phyloP scores from a whole-genome alignment of 192 early-diverging fungal species.

The Spizellomyces sp. region DNA sequence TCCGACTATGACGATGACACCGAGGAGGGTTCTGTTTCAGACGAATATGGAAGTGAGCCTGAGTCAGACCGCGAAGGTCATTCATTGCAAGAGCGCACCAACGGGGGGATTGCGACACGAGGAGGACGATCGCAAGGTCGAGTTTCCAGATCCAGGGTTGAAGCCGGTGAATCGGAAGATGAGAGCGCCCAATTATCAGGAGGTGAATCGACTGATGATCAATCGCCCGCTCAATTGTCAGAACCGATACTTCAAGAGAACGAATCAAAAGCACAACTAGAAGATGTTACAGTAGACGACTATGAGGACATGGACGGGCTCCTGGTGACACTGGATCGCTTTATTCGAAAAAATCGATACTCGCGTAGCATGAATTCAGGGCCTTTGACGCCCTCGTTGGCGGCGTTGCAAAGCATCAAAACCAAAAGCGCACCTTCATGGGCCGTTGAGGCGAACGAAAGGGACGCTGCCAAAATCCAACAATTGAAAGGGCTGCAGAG shows the following conservation, averaged over 20 bases:
- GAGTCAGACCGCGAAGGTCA: too few relatives aligned
- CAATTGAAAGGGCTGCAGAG: neutral
- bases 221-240: neutral
- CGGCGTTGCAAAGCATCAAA: conserved; percentile 5
- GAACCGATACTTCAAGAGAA: neutral
- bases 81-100: too few relatives aligned
- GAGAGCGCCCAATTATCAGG: neutral
- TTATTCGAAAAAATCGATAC: conserved; percentile 25
- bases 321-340: conserved; percentile 26
- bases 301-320: conserved; percentile 40
- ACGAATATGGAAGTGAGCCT: neutral
- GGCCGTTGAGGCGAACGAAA: conserved; percentile 13
- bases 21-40: conserved; percentile 19
- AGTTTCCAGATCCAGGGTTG: too few relatives aligned
- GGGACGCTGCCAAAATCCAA: neutral
- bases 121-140: too few relatives aligned
- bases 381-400: neutral
- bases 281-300: conserved; percentile 34
- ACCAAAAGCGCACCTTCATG: conserved; percentile 15
- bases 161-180: neutral
- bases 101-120: too few relatives aligned
- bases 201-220: neutral
- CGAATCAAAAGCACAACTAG: conserved; percentile 9
- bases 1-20: conserved; percentile 12
- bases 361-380: conserved; percentile 10